Base-by-base conservation (phyloP, 768 basidiomycete genomes). In the Boletus insuetus region DNA sequence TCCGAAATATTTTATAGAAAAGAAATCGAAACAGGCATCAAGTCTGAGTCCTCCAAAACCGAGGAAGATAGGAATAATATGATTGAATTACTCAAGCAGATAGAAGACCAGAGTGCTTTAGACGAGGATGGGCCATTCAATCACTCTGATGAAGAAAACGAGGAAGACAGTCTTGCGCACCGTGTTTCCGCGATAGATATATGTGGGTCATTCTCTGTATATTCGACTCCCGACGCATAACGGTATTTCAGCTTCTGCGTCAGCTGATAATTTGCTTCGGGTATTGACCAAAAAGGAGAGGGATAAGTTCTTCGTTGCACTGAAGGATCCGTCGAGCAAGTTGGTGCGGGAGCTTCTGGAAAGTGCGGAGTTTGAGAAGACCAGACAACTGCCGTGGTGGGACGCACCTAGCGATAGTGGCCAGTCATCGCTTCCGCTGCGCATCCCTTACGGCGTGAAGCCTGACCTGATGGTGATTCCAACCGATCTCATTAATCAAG, bases 1-100 rank as follows among this genome's bases (percentile, higher is more conserved):
- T 91, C 91, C 24, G 92, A 94, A 68, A 73, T 77, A 0, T 94
- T 94, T 68, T 93, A 92, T 69, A 83, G 83, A 59, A 84, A 83
- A 49, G 86, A 91, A 64, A 70, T 94, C 4, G 83, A 88, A 59
- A 69, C 69, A 3, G 83, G 87, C 44, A 86, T 91, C 50, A 77
- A 76, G 39, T 65, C 79, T 0, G 77, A 75, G 34, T 77, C 85
- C 4, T 79, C 83, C 6, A 83, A 79, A 62, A 75, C 79, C 3
- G 69, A 74, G 0, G 73, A 81, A 54, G 89, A 94, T 64, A 76
- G 83, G 42, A 66, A 71, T 44, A 75, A 79, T 57, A 92, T 91
- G 81, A 69, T 93, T 63, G 82, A 85, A 45, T 64, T 93, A 5
- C 74, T 94, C 20, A 83, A 81, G 65, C 82, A 79, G 10, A 86